Evolutionary conservation across 768 basidiomycete species (phyloP).

Genomic region (Tylopilus balloui): DNA sequence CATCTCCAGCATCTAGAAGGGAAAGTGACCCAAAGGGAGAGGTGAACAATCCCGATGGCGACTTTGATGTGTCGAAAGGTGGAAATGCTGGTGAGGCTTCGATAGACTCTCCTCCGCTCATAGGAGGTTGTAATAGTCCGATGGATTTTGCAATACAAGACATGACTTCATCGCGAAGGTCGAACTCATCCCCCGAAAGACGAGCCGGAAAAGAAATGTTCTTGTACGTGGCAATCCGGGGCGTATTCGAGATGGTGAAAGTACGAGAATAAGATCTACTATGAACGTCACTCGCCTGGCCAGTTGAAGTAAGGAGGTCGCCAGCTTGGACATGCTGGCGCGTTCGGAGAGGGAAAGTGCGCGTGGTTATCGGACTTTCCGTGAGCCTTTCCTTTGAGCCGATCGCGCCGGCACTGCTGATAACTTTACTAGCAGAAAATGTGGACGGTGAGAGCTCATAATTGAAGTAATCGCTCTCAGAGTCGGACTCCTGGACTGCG

Average conservation of each 20-base stretch:
- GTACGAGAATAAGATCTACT: conserved; percentile 45
- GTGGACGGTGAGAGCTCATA: conserved; percentile 15
- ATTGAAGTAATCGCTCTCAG: conserved; percentile 57
- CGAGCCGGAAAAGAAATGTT: conserved; percentile 20
- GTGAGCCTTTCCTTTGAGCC: conserved; percentile 23
- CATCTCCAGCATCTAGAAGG: conserved; percentile 66
- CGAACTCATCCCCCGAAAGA: conserved; percentile 66
- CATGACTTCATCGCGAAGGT: conserved; percentile 96
- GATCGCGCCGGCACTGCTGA: conserved; percentile 10
- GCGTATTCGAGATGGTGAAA: conserved; percentile 49
- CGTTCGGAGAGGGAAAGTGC: conserved; percentile 24
- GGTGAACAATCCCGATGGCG: conserved; percentile 38
- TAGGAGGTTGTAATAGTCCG: conserved; percentile 82
- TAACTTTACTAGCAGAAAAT: conserved; percentile 20
- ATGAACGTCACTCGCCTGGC: conserved; percentile 42
- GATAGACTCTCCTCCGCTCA: conserved; percentile 61
- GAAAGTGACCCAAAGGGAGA: conserved; percentile 76
- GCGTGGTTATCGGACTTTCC: conserved; percentile 20
- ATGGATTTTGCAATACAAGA: conserved; percentile 97
- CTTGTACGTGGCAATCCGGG: conserved; percentile 36
- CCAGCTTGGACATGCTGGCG: conserved; percentile 70
- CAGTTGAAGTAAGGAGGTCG: conserved; percentile 63
- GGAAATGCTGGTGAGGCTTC: conserved; percentile 63
- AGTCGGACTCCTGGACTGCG: conserved; percentile 40
- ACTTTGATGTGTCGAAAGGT: conserved; percentile 40